Conservation (phyloP, 305 asterid genomes). For the Fraxinus dipetala region DNA sequence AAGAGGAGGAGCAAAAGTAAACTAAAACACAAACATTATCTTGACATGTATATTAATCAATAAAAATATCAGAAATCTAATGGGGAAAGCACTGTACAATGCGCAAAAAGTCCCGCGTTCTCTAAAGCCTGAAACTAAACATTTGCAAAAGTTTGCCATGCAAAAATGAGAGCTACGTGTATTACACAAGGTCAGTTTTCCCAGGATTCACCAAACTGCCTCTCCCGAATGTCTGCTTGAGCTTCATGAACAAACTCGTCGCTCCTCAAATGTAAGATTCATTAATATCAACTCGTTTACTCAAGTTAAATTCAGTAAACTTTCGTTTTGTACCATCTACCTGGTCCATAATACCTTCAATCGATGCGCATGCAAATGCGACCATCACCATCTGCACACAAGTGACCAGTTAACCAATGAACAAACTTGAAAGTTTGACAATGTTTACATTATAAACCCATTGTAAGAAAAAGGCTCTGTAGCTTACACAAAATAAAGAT, state of each 20-base stretch:
- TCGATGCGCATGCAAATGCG: conserved; percentile 80
- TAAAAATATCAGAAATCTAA: neutral
- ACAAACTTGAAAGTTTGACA: neutral
- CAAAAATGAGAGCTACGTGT: conserved; percentile 20
- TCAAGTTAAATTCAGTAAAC: neutral
- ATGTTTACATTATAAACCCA: neutral
- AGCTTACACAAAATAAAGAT: neutral
- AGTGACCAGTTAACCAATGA: neutral
- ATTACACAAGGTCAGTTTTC: conserved; percentile 20
- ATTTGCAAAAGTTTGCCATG: neutral
- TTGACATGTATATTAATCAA: neutral
- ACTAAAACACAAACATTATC: neutral
- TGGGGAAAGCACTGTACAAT: conserved; percentile 10
- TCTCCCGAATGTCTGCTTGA: conserved; percentile 73
- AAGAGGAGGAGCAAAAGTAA: neutral
- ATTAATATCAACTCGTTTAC: conserved; percentile 44
- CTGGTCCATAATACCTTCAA: conserved; percentile 88
- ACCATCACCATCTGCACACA: conserved; percentile 91
- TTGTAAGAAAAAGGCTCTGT: neutral
- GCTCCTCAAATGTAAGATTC: conserved; percentile 82
- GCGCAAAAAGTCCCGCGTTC: neutral
- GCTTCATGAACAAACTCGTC: conserved; percentile 48
- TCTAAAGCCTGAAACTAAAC: neutral
- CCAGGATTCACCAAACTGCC: conserved; percentile 61
- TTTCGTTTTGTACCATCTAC: conserved; percentile 25